Base-by-base conservation (phyloP, 2,329 filamentous ascomycete species). In the Cladosporium cucumerinum region DNA sequence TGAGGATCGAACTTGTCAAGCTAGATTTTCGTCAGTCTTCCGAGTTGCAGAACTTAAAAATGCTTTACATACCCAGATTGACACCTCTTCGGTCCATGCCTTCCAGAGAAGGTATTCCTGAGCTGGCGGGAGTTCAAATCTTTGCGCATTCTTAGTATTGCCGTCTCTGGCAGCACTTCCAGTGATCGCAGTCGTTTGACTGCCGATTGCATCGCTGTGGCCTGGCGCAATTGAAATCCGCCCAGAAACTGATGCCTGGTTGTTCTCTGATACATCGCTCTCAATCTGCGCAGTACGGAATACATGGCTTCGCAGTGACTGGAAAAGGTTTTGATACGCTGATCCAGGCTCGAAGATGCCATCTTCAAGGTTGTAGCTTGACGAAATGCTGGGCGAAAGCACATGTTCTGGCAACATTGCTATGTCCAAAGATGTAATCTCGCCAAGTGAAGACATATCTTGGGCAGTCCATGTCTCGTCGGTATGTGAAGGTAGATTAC, bases 1-100 rank as follows among this genome's bases (percentile, higher is more conserved):
- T 80, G 73, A 21, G 77, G 74, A 64, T 86, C 83, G 54, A 84
- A 84, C 72, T 84, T 85, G 68, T 86, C 84, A 5, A 86, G 79
- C 81, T 63, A 46, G n/a, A 12, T 25, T 18, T 11, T 14, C 5
- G 34, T 54, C 21, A 52, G 59, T 39, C 18, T 23, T n/a, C 14
- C 3, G 21, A 26, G 3, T 26, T 48, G 16, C 32, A 11, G 16
- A 46, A 59, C 1, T 2, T 28, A 11, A 28, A 8, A 14, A 61
- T 21, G 28, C 25, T 28, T 32, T 32, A 18, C 61, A 18, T 63
- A 63, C 61, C 61, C 82, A 84, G 26, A 80, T 80, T 5, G 82
- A 82, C 51, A 84, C 79, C 55, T 84, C 78, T 1, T 80, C 79
- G 18, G 84, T 77, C 72, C 82, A 85, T 54, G 82, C 68, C 25